phyloP scores from a whole-genome alignment of 176 grass and related monocot genomes.

The Secale cereale region DNA sequence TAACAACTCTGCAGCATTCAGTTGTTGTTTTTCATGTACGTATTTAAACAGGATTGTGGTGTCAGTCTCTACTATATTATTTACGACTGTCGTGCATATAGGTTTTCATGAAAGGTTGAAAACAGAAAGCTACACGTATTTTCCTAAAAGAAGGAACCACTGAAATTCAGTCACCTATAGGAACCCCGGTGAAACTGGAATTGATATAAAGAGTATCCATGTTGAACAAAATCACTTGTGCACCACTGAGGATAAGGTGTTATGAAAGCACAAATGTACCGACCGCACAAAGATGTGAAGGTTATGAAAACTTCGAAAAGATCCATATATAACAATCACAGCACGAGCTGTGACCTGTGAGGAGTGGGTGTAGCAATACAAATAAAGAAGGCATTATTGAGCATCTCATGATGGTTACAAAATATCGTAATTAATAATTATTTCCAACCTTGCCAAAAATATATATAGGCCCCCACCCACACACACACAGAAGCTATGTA shows the following conservation, averaged over 20 bases:
- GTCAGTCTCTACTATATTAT: conserved; percentile 11
- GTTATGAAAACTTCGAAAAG: background rate
- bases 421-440: background rate
- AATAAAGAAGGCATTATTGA: conserved; percentile 11
- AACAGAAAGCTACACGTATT: background rate
- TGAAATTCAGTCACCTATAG: background rate
- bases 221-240: background rate
- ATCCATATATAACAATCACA: background rate
- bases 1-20: background rate
- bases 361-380: background rate
- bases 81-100: background rate
- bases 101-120: background rate
- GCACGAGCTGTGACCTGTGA: background rate
- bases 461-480: background rate
- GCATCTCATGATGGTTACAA: background rate
- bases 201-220: background rate
- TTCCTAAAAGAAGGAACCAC: background rate
- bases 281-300: background rate
- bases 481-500: background rate
- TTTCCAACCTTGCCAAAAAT: background rate
- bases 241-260: background rate
- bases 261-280: background rate
- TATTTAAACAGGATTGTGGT: background rate
- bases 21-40: background rate
- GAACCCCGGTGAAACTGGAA: background rate